Base-by-base conservation (phyloP, 192 early-diverging fungal genomes). In the Mortierella antarctica region DNA sequence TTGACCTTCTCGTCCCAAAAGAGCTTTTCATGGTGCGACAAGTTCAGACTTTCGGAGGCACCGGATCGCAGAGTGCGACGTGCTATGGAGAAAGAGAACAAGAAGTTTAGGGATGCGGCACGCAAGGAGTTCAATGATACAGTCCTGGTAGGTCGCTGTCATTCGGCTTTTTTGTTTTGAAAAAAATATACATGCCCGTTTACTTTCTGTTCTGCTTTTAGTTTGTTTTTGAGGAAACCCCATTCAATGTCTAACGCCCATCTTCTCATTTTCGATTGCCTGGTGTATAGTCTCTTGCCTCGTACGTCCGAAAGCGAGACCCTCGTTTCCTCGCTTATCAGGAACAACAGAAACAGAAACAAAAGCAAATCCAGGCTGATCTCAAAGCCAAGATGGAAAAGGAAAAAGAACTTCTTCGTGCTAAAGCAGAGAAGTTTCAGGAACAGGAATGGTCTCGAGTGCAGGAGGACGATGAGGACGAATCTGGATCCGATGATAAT, bases 1-100 rank as follows among this genome's bases (percentile, higher is more conserved):
- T 80, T 89, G 39, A 91, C 89, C 17, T 99, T 98, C 73, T 82
- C 92, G 1, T 89, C 92, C 14, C 79, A 84, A 67, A 98, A 98
- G 83, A 92, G 91, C n/a, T 99, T 98, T 70, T 86, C 88, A 41
- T 99, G 98, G 98, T 87, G 87, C 57, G 98, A 99, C 83, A 92
- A 96, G 66, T 95, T 91, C 83, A 85, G 91, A 12, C 87, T 96
- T 4, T 85, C 91, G 0, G 96, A 97, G 54, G 91, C 92, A 44
- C 94, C 93, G 23, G 95, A 97, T 85, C 89, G 98, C 21, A 82
- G 86, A 46, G 76, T 94, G 8, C 89, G 94, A 13, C 86, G 96
- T 42, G 80, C 89, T 14, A 97, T 98, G 94, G 96, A 98, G 70
- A 93, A 93, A 67, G 92, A 98, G 62, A 99, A 99, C 86, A 89